Conservation (phyloP, 179 eudicot species). For the Silene noctiflora region DNA sequence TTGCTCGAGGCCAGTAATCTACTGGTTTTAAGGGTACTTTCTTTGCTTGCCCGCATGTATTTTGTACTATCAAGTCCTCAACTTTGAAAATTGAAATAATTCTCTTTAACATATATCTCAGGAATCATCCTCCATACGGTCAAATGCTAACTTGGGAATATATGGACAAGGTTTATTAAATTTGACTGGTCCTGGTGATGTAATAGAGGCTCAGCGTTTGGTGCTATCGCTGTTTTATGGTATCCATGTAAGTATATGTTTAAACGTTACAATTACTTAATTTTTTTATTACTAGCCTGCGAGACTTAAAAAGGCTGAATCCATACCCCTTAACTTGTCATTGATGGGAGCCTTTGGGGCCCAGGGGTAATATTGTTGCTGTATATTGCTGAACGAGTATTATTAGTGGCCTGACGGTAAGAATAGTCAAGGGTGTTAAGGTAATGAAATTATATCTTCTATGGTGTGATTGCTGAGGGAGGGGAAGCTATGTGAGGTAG, state of each 20-base stretch:
- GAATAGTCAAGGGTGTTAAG: no score
- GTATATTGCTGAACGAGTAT: no score
- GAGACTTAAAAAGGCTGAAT: no score
- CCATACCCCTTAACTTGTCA: not conserved
- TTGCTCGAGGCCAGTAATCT: conserved; percentile 94
- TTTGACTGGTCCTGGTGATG: conserved; percentile 88
- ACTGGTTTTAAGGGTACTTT: conserved; percentile 78
- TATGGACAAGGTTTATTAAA: conserved; percentile 96
- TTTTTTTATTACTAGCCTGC: not conserved
- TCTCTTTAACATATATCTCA: conserved; percentile 30
- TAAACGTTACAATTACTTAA: not conserved
- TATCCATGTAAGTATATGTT: conserved; percentile 61
- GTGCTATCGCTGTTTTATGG: conserved; percentile 85
- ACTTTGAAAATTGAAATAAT: not conserved
- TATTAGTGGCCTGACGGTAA: no score
- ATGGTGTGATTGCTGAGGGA: no score
- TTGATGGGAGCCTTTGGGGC: no score
- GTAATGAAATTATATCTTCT: no score
- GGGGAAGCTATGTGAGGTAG: no score
- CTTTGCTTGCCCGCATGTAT: not conserved
- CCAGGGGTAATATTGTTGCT: no score
- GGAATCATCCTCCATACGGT: conserved; percentile 85
- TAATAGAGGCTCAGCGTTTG: conserved; percentile 95
- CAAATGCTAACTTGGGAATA: conserved; percentile 91
- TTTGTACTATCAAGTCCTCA: conserved; percentile 1